Evolutionary conservation across 495 filamentous ascomycete genomes (phyloP).

Genomic region (Cudoniella acicularis): DNA sequence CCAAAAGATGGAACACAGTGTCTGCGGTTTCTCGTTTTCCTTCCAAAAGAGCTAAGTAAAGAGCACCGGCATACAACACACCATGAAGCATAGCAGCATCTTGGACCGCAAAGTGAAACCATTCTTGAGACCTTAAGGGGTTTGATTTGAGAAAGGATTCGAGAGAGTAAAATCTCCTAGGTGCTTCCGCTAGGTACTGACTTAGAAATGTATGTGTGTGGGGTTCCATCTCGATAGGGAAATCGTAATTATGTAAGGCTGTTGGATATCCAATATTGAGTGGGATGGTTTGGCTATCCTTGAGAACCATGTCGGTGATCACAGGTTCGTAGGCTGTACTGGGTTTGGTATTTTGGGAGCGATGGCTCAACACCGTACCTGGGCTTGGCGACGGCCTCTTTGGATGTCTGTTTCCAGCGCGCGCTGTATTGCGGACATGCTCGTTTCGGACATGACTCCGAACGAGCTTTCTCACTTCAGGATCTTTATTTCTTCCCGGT

Average conservation of each 20-base stretch:
- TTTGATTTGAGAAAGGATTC: not conserved
- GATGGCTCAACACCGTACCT: not conserved
- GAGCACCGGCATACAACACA: conserved; percentile 9
- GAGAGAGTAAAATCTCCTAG: conserved; percentile 3
- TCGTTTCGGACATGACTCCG: conserved; percentile 7
- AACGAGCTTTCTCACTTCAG: not conserved
- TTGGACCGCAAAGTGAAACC: conserved; percentile 12
- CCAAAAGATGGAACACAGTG: conserved; percentile 5
- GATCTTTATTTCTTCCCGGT: not conserved
- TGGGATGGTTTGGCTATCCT: not conserved
- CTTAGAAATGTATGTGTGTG: conserved; percentile 4
- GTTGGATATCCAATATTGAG: conserved; percentile 1
- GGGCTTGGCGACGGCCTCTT: not conserved
- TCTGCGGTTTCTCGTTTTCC: conserved; percentile 7
- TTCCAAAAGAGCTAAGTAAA: conserved; percentile 4
- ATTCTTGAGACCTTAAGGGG: not conserved
- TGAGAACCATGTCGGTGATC: not conserved
- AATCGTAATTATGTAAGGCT: not conserved
- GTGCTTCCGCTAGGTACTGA: conserved; percentile 5
- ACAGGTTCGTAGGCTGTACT: no score
- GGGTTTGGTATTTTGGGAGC: not conserved
- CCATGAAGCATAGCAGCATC: conserved; percentile 14
- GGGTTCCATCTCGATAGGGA: conserved; percentile 9
- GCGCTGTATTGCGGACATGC: not conserved
- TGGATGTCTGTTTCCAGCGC: not conserved